Conservation (phyloP, 352 stramenopile genomes). For the Phytophthora nicotianae region DNA sequence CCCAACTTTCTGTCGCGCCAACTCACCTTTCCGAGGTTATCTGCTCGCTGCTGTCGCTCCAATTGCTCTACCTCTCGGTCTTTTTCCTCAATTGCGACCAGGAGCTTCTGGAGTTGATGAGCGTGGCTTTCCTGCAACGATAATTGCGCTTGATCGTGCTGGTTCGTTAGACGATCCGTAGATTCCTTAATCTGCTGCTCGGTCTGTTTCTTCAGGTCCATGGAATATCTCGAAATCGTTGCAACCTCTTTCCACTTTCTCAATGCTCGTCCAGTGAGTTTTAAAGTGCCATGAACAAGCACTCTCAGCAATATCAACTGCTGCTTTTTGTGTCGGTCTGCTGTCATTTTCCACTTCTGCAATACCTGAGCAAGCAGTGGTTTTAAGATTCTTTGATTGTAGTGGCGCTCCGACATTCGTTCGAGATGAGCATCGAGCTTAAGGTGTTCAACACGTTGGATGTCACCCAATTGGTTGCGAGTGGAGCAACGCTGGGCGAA, state of each 20-base stretch:
- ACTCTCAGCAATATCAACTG: conserved; percentile 18
- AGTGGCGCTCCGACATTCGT: conserved; percentile 26
- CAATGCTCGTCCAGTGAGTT: conserved; percentile 8
- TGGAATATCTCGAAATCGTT: conserved; percentile 7
- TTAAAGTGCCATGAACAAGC: conserved; percentile 10
- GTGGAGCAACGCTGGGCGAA: conserved; percentile 1
- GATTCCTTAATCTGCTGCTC: conserved; percentile 17
- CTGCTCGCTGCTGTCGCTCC: conserved; percentile 15
- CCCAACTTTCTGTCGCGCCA: background rate
- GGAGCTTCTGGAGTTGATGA: conserved; percentile 32
- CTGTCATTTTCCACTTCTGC: conserved; percentile 11
- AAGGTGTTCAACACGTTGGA: conserved; percentile 6
- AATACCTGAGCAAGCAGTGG: conserved; percentile 22
- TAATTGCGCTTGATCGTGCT: conserved; percentile 24
- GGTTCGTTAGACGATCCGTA: conserved; percentile 6
- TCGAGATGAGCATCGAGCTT: conserved; percentile 19
- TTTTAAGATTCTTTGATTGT: conserved; percentile 8
- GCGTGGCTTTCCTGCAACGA: conserved; percentile 13
- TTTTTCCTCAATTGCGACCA: conserved; percentile 26
- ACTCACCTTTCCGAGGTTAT: conserved; percentile 32
- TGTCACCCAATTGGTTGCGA: conserved; percentile 7
- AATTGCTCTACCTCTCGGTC: conserved; percentile 28
- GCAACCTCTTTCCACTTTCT: conserved; percentile 25
- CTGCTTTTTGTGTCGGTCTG: conserved; percentile 14
- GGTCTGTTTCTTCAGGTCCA: conserved; percentile 12